Conservation (phyloP, 768 basidiomycete species). For the Pleurotus sapidus region DNA sequence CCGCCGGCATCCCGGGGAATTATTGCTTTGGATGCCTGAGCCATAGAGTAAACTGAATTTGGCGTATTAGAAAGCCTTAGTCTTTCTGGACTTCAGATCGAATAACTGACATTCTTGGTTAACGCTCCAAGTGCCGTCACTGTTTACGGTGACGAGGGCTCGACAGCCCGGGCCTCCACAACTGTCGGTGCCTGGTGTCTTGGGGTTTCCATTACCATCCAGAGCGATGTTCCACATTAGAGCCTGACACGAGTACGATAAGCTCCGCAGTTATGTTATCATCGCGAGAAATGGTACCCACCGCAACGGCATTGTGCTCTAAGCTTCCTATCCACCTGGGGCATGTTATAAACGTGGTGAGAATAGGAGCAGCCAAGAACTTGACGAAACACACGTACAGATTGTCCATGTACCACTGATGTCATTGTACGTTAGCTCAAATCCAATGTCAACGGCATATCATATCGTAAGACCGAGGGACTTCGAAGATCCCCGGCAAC, state of each 20-base stretch:
- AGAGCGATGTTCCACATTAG: slow-evolving; percentile 79
- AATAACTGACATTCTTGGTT: slow-evolving; percentile 68
- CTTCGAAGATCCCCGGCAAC: not conserved
- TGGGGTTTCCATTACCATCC: slow-evolving; percentile 59
- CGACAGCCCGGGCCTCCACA: slow-evolving; percentile 65
- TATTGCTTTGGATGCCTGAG: slow-evolving; percentile 71
- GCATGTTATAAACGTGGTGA: not conserved
- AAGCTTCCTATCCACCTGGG: slow-evolving; percentile 27
- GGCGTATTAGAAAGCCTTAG: not conserved
- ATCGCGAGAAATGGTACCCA: not conserved
- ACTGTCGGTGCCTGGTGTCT: slow-evolving; percentile 59
- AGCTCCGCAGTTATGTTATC: too few relatives aligned
- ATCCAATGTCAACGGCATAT: too few relatives aligned
- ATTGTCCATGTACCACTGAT: slow-evolving; percentile 9
- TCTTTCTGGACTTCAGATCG: too few relatives aligned
- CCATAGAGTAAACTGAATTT: slow-evolving; percentile 62
- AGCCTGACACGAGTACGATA: slow-evolving; percentile 26
- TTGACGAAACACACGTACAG: not conserved
- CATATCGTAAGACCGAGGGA: not conserved
- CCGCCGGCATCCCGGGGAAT: slow-evolving; percentile 67
- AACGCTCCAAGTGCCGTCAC: slow-evolving; percentile 54
- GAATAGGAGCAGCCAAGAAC: not conserved
- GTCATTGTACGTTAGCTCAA: not conserved
- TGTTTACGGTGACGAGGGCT: slow-evolving; percentile 64
- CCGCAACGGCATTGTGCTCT: slow-evolving; percentile 29